Evolutionary conservation across 306 rosid species (phyloP), one percentile per base, ranked within the genome.

Genomic region (Dalbergia cochinchinensis): DNA sequence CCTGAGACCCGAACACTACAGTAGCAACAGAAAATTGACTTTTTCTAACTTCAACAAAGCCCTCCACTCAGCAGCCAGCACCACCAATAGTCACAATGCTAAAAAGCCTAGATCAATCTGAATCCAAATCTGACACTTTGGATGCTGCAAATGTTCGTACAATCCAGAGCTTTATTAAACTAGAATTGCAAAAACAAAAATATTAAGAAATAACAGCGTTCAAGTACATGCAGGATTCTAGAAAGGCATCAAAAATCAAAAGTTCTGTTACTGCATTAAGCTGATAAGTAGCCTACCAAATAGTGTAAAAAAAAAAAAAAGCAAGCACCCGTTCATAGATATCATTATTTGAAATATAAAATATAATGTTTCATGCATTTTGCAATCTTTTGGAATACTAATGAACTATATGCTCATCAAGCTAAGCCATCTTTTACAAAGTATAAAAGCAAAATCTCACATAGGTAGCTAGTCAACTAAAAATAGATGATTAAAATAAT

Each of bases 61-160:
- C 22, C 1, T 20, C 1, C 22, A 20, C 22, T 20, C 22, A 20
- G 22, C 22, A 20, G 22, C 1, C 22, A 20, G 22, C 22, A 20
- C 39, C 75, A 42, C 55, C 31, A 15, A 65, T 10, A 2, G 72
- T 50, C 37, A 4, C 39, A 31, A 65, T 58, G 53, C 76, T 60
- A 51, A 15, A 19, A 42, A 86, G 67, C 80, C 72, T 88, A 53
- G 82, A 67, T 11, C 76, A 72, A 75, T 85, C 78, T 45, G 84
- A 86, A 12, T 86, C 86, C 51, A 80, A 59, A 82, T 84, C 79
- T 11, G 82, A 61, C 51, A 39, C 76, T 54, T 72, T 82, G 59
- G 61, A 88, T 83, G 51, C 90, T 88, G 82, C 82, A 78, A 71
- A 67, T 19, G 33, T 20, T 45, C 64, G 45, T 41, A 41, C 45